phyloP scores from a whole-genome alignment of 202 grass and related monocot genomes.

The Elaeis oleifera region DNA sequence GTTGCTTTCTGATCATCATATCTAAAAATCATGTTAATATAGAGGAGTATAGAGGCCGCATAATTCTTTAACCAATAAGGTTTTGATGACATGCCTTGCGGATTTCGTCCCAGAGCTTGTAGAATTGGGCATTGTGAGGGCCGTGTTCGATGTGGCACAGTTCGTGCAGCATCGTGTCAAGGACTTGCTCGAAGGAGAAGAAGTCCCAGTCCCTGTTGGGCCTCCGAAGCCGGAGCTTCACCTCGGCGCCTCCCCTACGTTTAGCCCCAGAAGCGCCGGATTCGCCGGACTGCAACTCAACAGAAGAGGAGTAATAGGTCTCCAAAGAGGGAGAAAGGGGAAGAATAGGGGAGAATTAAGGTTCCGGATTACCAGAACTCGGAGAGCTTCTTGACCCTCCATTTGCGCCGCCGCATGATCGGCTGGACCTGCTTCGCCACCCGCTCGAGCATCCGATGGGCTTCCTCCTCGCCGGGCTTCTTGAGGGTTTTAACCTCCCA shows the following conservation, averaged over 20 bases:
- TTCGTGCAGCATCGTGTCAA: constrained; percentile 97
- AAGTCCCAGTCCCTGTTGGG: constrained; percentile 70
- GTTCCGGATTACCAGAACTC: constrained; percentile 58
- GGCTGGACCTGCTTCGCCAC: constrained; percentile 87
- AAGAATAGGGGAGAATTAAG: background rate
- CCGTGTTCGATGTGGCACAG: constrained; percentile 69
- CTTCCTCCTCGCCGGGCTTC: constrained; percentile 62
- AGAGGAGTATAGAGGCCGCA: too few relatives aligned
- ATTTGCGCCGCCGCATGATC: constrained; percentile 94
- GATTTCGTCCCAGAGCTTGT: constrained; percentile 97
- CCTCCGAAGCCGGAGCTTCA: constrained; percentile 73
- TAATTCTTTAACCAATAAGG: background rate
- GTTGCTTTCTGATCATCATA: too few relatives aligned
- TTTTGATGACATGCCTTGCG: constrained; percentile 48
- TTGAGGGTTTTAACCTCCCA: constrained; percentile 65
- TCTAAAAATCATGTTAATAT: too few relatives aligned
- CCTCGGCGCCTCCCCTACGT: constrained; percentile 62
- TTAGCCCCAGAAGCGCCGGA: constrained; percentile 71
- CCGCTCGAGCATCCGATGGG: constrained; percentile 62
- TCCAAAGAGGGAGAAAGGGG: background rate
- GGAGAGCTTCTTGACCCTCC: constrained; percentile 78
- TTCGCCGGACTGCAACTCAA: constrained; percentile 46
- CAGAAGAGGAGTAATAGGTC: background rate
- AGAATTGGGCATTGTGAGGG: constrained; percentile 75
- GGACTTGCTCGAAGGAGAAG: constrained; percentile 79